phyloP scores from a whole-genome alignment of 352 stramenopile species.

The Pythium biforme region DNA sequence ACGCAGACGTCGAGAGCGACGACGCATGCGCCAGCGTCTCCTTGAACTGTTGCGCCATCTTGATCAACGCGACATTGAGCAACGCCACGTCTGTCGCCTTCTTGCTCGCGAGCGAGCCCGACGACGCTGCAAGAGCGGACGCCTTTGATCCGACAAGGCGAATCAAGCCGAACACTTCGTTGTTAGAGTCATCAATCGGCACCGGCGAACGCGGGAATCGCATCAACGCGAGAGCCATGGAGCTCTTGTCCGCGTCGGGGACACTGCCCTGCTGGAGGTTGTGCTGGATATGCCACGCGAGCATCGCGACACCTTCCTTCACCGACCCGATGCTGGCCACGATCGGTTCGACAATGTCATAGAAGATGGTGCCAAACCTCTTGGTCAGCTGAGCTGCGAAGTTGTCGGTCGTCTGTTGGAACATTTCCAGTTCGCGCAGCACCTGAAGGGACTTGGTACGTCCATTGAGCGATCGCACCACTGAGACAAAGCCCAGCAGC shows the following conservation, averaged over 20 bases:
- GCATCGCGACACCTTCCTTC: slow-evolving; percentile 83
- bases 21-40: slow-evolving; percentile 28
- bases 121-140: slow-evolving; percentile 13
- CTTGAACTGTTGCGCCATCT: slow-evolving; percentile 71
- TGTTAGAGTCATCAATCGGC: background rate
- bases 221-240: slow-evolving; percentile 51
- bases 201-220: slow-evolving; percentile 57
- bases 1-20: slow-evolving; percentile 26
- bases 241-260: slow-evolving; percentile 44
- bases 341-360: slow-evolving; percentile 84
- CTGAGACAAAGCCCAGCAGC: slow-evolving; percentile 46
- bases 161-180: slow-evolving; percentile 25
- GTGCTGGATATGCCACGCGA: slow-evolving; percentile 63
- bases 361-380: slow-evolving; percentile 75
- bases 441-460: slow-evolving; percentile 60
- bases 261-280: slow-evolving; percentile 50
- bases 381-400: slow-evolving; percentile 63
- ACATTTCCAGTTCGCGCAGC: slow-evolving; percentile 84
- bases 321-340: slow-evolving; percentile 71
- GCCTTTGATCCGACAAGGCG: slow-evolving; percentile 25
- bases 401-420: slow-evolving; percentile 86
- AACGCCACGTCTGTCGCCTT: slow-evolving; percentile 65
- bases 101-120: slow-evolving; percentile 31
- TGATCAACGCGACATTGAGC: slow-evolving; percentile 64
- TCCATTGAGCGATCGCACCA: slow-evolving; percentile 37